Conservation (phyloP, 441 rosid genomes). For the Bocquillonia castaneifolia region DNA sequence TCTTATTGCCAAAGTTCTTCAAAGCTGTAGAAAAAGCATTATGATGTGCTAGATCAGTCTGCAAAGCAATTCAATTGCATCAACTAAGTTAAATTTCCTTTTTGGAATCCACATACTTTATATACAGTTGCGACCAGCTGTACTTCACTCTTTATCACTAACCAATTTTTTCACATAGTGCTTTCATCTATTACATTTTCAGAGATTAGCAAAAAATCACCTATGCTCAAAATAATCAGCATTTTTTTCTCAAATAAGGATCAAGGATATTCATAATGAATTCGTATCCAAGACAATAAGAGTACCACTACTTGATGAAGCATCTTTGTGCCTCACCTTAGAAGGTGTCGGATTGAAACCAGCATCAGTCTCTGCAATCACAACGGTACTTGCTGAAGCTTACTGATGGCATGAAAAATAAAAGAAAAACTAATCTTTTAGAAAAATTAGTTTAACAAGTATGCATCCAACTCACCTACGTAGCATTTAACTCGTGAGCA, state of each 20-base stretch:
- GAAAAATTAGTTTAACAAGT: conserved; percentile 5
- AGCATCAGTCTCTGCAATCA: conserved; percentile 67
- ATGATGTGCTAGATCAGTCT: conserved; percentile 52
- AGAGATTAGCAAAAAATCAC: not conserved
- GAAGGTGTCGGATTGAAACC: conserved; percentile 76
- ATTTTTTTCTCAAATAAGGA: no score
- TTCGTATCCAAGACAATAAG: not conserved
- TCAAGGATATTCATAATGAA: no score
- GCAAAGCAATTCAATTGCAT: conserved; percentile 13
- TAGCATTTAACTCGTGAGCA: conserved; percentile 62
- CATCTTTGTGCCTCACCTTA: conserved; percentile 39
- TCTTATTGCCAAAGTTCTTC: conserved; percentile 39
- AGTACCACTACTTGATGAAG: not conserved
- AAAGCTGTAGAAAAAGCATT: conserved; percentile 43
- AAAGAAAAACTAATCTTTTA: not conserved
- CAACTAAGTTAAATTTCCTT: not conserved
- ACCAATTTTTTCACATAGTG: no score
- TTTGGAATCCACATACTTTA: not conserved
- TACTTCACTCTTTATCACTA: not conserved
- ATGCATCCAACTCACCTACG: conserved; percentile 43
- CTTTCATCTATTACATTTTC: not conserved
- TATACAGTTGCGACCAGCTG: not conserved
- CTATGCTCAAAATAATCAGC: not conserved
- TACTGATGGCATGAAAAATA: not conserved
- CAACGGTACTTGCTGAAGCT: conserved; percentile 10